A percentile compares a stretch with the other conserved stretches of the same genome.
Conservation (phyloP, 805 yeast genomes). For the Maudiozyma bulderi region DNA sequence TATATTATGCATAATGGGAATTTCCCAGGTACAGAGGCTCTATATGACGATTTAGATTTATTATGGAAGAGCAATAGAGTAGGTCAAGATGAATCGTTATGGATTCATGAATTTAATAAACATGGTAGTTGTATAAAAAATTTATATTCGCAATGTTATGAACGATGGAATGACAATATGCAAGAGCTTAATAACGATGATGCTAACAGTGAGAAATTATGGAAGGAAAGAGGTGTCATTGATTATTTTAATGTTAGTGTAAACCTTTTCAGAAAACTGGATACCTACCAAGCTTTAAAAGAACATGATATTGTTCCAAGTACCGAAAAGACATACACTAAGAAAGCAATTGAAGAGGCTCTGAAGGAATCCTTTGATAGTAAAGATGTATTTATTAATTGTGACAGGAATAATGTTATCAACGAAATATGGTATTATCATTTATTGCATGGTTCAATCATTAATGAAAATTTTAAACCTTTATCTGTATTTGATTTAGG, state of each 20-base stretch:
- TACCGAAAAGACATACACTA: constrained; percentile 43
- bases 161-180: constrained; percentile 19
- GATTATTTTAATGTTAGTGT: constrained; percentile 62
- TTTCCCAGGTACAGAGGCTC: constrained; percentile 33
- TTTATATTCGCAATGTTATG: constrained; percentile 62
- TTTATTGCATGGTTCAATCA: constrained; percentile 60
- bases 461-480: constrained; percentile 53
- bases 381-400: constrained; percentile 49
- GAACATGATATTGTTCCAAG: constrained; percentile 67
- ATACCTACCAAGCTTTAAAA: constrained; percentile 59
- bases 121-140: constrained; percentile 91
- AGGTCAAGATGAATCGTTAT: constrained; percentile 57
- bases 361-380: constrained; percentile 40
- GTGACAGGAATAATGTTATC: constrained; percentile 42
- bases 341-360: constrained; percentile 44
- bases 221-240: constrained; percentile 37
- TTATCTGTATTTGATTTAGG: constrained; percentile 40
- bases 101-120: constrained; percentile 91
- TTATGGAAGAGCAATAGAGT: constrained; percentile 68
- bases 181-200: not conserved
- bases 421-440: constrained; percentile 67
- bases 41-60: constrained; percentile 46
- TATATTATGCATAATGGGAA: constrained; percentile 32
- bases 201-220: constrained; percentile 2
- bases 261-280: constrained; percentile 45